phyloP scores from a whole-genome alignment of 2,329 filamentous ascomycete genomes.

The Colletotrichum falcatum region DNA sequence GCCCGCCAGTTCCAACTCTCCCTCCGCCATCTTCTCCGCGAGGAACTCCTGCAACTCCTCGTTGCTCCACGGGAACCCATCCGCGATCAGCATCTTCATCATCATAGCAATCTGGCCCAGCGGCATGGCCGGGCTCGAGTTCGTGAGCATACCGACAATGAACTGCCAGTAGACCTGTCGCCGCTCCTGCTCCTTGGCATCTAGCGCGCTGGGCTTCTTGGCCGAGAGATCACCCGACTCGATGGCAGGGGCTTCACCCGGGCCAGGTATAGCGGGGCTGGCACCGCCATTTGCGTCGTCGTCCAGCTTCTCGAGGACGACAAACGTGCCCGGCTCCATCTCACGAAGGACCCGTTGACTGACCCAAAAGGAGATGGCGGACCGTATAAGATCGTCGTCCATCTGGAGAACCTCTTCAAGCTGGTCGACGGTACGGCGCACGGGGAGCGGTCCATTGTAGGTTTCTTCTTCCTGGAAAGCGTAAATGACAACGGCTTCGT shows the following conservation, averaged over 20 bases:
- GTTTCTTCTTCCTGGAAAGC: slow-evolving; percentile 74
- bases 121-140: slow-evolving; percentile 84
- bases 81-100: slow-evolving; percentile 90
- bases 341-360: slow-evolving; percentile 74
- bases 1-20: slow-evolving; percentile 75
- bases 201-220: slow-evolving; percentile 65
- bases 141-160: slow-evolving; percentile 94
- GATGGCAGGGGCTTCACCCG: slow-evolving; percentile 39
- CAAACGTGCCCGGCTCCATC: slow-evolving; percentile 65
- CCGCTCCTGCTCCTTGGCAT: slow-evolving; percentile 72
- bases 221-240: slow-evolving; percentile 54
- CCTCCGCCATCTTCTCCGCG: slow-evolving; percentile 78
- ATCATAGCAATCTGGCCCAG: slow-evolving; percentile 88
- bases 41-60: slow-evolving; percentile 89
- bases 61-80: slow-evolving; percentile 89
- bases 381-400: slow-evolving; percentile 77
- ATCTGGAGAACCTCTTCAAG: slow-evolving; percentile 73
- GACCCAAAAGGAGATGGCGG: slow-evolving; percentile 79
- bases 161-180: slow-evolving; percentile 86
- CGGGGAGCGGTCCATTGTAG: slow-evolving; percentile 47
- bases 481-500: slow-evolving; percentile 89
- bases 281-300: slow-evolving; percentile 49
- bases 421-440: slow-evolving; percentile 62
- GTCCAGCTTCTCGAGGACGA: slow-evolving; percentile 75
- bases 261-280: slow-evolving; percentile 48